phyloP scores from a whole-genome alignment of 305 asterid genomes.

The Fraxinus velutina region DNA sequence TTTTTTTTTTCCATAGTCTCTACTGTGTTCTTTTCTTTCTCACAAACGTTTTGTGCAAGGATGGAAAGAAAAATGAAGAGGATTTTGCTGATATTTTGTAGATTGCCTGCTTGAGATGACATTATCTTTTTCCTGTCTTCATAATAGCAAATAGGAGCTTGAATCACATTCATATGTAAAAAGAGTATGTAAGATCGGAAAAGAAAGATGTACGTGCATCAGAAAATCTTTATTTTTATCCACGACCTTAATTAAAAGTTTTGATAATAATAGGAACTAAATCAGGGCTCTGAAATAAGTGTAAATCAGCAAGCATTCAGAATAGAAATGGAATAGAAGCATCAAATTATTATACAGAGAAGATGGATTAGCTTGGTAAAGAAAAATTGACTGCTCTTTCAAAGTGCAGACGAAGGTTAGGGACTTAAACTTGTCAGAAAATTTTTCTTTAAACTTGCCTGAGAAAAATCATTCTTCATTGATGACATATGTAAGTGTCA shows the following conservation, averaged over 20 bases:
- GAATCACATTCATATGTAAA: slow-evolving; percentile 23
- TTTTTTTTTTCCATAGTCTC: slow-evolving; percentile 47
- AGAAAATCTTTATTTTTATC: background rate
- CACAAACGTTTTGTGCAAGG: slow-evolving; percentile 68
- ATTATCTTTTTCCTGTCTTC: slow-evolving; percentile 86
- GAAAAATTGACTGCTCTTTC: background rate
- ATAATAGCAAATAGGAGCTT: slow-evolving; percentile 41
- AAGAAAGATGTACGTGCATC: background rate
- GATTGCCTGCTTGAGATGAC: slow-evolving; percentile 60
- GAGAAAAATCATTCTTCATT: slow-evolving; percentile 48
- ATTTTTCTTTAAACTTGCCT: slow-evolving; percentile 57
- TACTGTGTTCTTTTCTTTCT: slow-evolving; percentile 18
- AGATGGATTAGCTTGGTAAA: background rate
- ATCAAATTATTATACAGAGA: background rate
- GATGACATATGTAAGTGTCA: slow-evolving; percentile 79
- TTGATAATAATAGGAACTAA: background rate
- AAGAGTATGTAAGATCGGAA: background rate
- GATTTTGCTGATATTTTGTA: slow-evolving; percentile 55
- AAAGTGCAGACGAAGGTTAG: background rate
- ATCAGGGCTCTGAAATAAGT: slow-evolving; percentile 2
- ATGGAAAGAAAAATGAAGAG: slow-evolving; percentile 65
- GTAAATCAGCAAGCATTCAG: background rate
- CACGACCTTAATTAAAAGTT: background rate
- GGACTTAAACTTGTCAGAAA: background rate
- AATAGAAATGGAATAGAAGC: background rate